These are phyloP conservation scores for Rubia yunnanensis DNA, from an alignment of 257 asterid genomes.

Conservation along the genomic window DNA sequence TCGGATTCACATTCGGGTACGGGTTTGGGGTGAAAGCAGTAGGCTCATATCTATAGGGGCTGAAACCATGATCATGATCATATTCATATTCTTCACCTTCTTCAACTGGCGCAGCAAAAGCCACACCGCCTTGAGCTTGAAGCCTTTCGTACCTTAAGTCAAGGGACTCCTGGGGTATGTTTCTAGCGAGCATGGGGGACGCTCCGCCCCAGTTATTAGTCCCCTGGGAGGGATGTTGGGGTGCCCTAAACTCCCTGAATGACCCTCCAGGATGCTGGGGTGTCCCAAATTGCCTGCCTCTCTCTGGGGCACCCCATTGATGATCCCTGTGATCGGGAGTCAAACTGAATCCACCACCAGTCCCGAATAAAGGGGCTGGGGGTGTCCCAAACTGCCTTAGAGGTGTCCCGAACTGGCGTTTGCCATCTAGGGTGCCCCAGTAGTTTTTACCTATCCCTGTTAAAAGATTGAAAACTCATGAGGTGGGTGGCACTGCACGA, in stretches of 20 bases:
- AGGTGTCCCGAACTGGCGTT: slow-evolving; percentile 5
- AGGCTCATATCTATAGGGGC: slow-evolving; percentile 12
- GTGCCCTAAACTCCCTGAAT: slow-evolving; percentile 49
- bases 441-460: slow-evolving; percentile 30
- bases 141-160: slow-evolving; percentile 45
- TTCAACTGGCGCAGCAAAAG: slow-evolving; percentile 18
- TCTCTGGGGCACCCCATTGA: slow-evolving; percentile 1
- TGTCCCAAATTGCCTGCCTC: slow-evolving; percentile 10
- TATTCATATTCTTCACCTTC: slow-evolving; percentile 24
- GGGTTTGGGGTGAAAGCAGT: slow-evolving; percentile 5
- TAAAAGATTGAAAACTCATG: background rate
- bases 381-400: background rate
- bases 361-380: background rate
- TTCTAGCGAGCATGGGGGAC: slow-evolving; percentile 61
- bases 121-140: slow-evolving; percentile 29
- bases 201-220: slow-evolving; percentile 79
- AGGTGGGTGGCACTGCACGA: background rate
- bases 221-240: slow-evolving; percentile 56
- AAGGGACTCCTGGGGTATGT: slow-evolving; percentile 51
- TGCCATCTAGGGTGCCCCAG: slow-evolving; percentile 39
- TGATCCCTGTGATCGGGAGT: background rate
- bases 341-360: background rate
- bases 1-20: background rate
- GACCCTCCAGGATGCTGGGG: background rate
- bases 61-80: slow-evolving; percentile 13